Evolutionary conservation across 805 yeast genomes (phyloP), one percentile per base, ranked within the genome.

Genomic region (Candida piceae): DNA sequence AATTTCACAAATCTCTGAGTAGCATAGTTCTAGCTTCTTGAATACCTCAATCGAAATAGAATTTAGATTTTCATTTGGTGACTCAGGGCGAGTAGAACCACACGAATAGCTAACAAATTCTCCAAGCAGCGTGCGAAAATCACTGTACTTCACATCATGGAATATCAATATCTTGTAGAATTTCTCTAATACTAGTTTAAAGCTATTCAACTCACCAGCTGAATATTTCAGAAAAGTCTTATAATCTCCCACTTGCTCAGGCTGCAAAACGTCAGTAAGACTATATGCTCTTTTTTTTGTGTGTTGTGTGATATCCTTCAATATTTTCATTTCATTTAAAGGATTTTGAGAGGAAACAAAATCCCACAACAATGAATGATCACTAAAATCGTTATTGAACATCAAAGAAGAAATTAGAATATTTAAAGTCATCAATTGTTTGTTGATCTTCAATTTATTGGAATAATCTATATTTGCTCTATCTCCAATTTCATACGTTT

Each of bases 191-290:
- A 45, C 27, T 2, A 31, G 40, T 15, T 55, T 49, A 38, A 65
- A 66, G 4, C 46, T 48, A 4, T 44, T 46, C 15, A 77, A 51
- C 44, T 76, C 80, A 8, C 59, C 56, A 16, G 56, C 38, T 0
- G 80, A 68, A 41, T 63, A 76, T 25, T 62, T 63, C 21, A 76
- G 44, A 44, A 78, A 78, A 23, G 64, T 63, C 32, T 66, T 70
- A 36, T 72, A 69, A 34, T 66, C 78, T 11, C 58, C 56, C 18
- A 67, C 52, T 32, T 64, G 65, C 26, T 67, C 69, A 4, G 63
- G 63, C 15, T 49, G 55, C 3, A 64, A 26, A n/a, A 29, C 38
- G 29, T 41, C 36, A 27, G 8, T 10, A 13, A 16, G 20, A 23
- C 22, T 16, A 4, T 22, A 20, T 16, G 16, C n/a, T 18, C 23